Base-by-base conservation (phyloP, 768 basidiomycete genomes). In the Panaeolus cyanescens region DNA sequence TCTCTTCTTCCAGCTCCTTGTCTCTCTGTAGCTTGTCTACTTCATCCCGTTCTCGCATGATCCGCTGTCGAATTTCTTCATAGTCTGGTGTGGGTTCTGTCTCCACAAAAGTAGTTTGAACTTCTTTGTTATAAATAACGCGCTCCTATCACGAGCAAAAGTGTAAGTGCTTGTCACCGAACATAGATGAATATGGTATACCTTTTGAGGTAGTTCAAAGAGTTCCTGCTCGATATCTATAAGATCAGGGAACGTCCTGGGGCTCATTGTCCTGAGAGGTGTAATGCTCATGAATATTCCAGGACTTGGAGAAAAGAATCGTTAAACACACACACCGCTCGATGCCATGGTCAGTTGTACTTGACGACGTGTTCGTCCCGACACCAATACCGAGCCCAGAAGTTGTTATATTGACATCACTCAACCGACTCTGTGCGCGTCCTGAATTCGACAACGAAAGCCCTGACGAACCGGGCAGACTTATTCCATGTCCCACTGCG, bases 181-280 rank as follows among this genome's bases (percentile, higher is more conserved):
- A 58, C 10, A 42, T 12, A 37, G 25, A 33, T 25, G 10, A 42
- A 53, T 28, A 5, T 17, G 7, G 68, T 79, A 53, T 59, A 93
- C 95, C 79, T 91, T 93, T 68, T 90, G 87, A 2, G 95, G 95
- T 10, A 95, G 77, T 67, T 96, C 95, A 66, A 93, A 96, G 5
- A 97, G 77, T 70, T 97, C 95, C 68, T 93, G 89, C 64, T 95
- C 92, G 17, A 92, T 82, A 65, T 96, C 93, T 55, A 96, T 85
- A n/a, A 95, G 81, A 69, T 93, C 92, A n/a, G 85, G 84, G 40
- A 87, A 78, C 31, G 83, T 80, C 40, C 90, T 82, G 10, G 89
- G 87, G 4, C 83, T 86, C 68, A 92, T 78, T 45, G 79, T 78
- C 60, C 90, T 92, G 63, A 32, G 15, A 61, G 64, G 28, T 12